phyloP scores from a whole-genome alignment of 192 early-diverging fungal species.

The Podila clonocystis region DNA sequence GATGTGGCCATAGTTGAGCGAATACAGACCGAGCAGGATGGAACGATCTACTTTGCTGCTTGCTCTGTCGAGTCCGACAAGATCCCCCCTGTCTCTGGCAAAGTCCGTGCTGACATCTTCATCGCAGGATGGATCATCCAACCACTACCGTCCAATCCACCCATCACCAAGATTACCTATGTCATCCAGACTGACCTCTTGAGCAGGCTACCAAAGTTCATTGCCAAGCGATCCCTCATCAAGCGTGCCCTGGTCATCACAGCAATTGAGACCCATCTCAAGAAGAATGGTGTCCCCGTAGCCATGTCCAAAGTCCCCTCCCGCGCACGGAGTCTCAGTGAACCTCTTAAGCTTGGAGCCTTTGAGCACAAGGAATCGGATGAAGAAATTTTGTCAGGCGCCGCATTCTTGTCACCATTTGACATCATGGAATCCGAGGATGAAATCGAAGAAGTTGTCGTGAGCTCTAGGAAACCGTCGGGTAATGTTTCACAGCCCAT shows the following conservation, averaged over 20 bases:
- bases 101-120: constrained; percentile 53
- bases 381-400: constrained; percentile 22
- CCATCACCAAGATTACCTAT: constrained; percentile 62
- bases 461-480: constrained; percentile 2
- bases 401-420: constrained; percentile 35
- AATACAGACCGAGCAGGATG: constrained; percentile 57
- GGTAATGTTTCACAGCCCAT: background rate
- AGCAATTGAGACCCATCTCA: constrained; percentile 60
- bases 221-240: constrained; percentile 60
- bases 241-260: constrained; percentile 61
- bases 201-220: constrained; percentile 67
- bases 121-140: constrained; percentile 69
- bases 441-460: constrained; percentile 11
- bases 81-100: constrained; percentile 55
- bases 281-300: constrained; percentile 56
- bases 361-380: constrained; percentile 21
- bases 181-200: constrained; percentile 62
- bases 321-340: constrained; percentile 46
- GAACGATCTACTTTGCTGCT: constrained; percentile 61
- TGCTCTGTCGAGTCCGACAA: constrained; percentile 58
- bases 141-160: constrained; percentile 55
- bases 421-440: constrained; percentile 13
- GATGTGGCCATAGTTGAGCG: constrained; percentile 51
- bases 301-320: constrained; percentile 43
- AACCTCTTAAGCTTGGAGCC: constrained; percentile 30